phyloP scores from a whole-genome alignment of 2,329 filamentous ascomycete species.

The Calonectria naviculata region DNA sequence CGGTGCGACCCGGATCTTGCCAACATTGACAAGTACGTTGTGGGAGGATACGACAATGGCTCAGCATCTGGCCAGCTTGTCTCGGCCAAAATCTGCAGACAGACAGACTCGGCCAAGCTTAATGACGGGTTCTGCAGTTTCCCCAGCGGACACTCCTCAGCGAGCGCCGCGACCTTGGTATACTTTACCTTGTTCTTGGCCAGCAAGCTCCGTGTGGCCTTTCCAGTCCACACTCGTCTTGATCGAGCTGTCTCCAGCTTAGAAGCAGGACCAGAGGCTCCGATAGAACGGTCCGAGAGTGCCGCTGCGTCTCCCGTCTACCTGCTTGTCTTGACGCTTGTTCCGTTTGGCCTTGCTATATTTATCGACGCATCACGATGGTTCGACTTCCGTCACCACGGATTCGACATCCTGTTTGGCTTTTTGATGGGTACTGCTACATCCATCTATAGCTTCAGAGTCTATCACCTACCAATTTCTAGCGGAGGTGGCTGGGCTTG shows the following conservation, averaged over 20 bases:
- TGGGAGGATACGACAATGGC: slow-evolving; percentile 68
- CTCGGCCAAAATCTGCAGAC: slow-evolving; percentile 78
- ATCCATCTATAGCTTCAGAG: slow-evolving; percentile 81
- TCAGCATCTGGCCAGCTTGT: slow-evolving; percentile 75
- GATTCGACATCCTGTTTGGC: slow-evolving; percentile 89
- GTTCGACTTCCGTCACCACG: slow-evolving; percentile 89
- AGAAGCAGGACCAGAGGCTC: background rate
- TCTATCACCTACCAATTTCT: slow-evolving; percentile 83
- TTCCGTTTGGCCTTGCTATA: slow-evolving; percentile 79
- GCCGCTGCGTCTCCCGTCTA: slow-evolving; percentile 87
- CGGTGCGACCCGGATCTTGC: slow-evolving; percentile 81
- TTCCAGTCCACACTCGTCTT: slow-evolving; percentile 57
- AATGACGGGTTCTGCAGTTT: slow-evolving; percentile 89
- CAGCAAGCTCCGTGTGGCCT: slow-evolving; percentile 80
- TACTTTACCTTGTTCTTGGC: slow-evolving; percentile 91
- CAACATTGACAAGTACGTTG: slow-evolving; percentile 66
- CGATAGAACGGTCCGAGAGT: slow-evolving; percentile 56
- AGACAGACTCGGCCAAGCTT: slow-evolving; percentile 68
- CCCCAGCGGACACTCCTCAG: slow-evolving; percentile 65
- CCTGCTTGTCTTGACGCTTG: slow-evolving; percentile 75
- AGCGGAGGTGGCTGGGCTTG: slow-evolving; percentile 87
- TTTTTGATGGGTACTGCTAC: slow-evolving; percentile 78
- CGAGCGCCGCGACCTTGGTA: slow-evolving; percentile 81
- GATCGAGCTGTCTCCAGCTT: background rate
- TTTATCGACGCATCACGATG: slow-evolving; percentile 87